Conservation (phyloP, 2,329 filamentous ascomycete genomes). For the Colletotrichum cereale region DNA sequence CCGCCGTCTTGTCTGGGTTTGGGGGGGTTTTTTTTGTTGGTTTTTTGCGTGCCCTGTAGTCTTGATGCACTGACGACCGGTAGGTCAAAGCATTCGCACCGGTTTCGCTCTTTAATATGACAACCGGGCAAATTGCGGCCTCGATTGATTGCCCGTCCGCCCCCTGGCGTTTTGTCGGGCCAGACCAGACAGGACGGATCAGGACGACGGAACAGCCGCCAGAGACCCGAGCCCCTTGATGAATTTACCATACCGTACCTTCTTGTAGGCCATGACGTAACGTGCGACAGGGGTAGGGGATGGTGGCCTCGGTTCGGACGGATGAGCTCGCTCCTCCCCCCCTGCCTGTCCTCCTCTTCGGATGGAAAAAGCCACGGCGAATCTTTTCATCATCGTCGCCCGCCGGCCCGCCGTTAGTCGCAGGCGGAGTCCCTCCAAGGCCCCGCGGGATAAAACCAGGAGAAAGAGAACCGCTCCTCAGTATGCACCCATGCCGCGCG, state of each 20-base stretch:
- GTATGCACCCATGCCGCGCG: no score
- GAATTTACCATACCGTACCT: not conserved
- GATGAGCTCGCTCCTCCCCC: not conserved
- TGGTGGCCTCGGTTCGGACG: not conserved
- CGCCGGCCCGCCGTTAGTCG: not conserved
- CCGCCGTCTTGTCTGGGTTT: not conserved
- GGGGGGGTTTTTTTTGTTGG: no score
- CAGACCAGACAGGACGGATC: not conserved
- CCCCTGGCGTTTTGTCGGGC: not conserved
- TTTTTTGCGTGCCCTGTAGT: not conserved
- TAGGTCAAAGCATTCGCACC: conserved; percentile 2
- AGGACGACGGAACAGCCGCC: not conserved
- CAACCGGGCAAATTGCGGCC: not conserved
- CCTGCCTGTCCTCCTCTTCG: not conserved
- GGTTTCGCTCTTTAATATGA: not conserved
- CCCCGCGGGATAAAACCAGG: not conserved
- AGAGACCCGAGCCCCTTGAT: not conserved
- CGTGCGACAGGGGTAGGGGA: not conserved
- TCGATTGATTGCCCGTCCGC: not conserved
- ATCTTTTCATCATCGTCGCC: not conserved
- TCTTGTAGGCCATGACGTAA: not conserved
- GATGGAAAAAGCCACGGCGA: not conserved
- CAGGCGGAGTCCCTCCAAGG: not conserved
- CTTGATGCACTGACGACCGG: conserved; percentile 9
- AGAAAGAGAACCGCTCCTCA: not conserved